phyloP scores from a whole-genome alignment of 2,329 filamentous ascomycete genomes.

The Sclerotinia sclerotiorum region DNA sequence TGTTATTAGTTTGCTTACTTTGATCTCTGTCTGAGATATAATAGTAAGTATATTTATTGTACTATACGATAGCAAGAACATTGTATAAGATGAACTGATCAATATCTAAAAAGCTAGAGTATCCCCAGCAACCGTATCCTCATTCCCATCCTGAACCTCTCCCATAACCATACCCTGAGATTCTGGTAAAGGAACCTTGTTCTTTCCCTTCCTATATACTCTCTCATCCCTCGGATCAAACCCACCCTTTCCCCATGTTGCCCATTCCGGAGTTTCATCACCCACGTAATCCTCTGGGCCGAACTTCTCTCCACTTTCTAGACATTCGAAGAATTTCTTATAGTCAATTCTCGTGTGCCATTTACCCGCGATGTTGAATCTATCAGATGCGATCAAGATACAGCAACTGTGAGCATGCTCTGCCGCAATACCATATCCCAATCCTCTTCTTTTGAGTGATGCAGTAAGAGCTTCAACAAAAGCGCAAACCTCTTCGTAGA shows the following conservation, averaged over 20 bases:
- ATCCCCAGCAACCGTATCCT: constrained; percentile 3
- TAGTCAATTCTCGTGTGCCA: constrained; percentile 96
- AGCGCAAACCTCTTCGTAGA: constrained; percentile 83
- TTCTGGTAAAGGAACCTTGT: constrained; percentile 36
- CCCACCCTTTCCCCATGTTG: constrained; percentile 88
- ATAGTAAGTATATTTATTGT: too few species aligned
- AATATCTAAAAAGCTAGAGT: background rate
- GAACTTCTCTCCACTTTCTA: constrained; percentile 71
- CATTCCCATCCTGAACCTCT: constrained; percentile 5
- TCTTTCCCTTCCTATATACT: constrained; percentile 80
- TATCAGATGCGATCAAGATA: constrained; percentile 76
- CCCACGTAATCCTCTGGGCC: constrained; percentile 89
- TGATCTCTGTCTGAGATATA: too few species aligned
- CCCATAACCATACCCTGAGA: constrained; percentile 25
- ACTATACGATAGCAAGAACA: too few species aligned
- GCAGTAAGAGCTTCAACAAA: constrained; percentile 76
- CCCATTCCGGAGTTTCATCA: constrained; percentile 84
- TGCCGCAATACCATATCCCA: constrained; percentile 86
- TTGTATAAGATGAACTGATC: too few species aligned
- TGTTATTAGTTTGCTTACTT: too few species aligned
- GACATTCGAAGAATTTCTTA: constrained; percentile 77
- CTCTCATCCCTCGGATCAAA: constrained; percentile 89
- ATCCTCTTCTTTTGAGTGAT: constrained; percentile 66
- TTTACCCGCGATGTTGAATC: constrained; percentile 73
- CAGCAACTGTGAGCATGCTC: constrained; percentile 97